These are phyloP conservation scores for Psidium friedrichsthalianum DNA, from an alignment of 345 rosid species.

Conservation along the genomic window DNA sequence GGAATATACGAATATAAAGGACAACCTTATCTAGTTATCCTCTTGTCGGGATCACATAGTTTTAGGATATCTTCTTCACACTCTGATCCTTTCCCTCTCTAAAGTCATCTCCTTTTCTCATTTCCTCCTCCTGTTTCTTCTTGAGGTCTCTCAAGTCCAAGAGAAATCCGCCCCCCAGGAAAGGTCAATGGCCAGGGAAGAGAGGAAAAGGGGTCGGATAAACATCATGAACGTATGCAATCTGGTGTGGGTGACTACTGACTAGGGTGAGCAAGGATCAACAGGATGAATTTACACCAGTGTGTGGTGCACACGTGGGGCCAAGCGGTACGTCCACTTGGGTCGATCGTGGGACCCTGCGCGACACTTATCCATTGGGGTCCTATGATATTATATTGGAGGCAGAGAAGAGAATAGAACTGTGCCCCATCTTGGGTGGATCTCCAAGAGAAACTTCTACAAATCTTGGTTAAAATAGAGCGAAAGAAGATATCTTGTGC, in stretches of 20 bases:
- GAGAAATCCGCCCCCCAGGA: constrained; percentile 1
- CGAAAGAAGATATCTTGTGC: background rate
- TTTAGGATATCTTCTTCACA: constrained; percentile 6
- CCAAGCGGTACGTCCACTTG: constrained; percentile 6
- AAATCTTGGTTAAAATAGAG: constrained; percentile 6
- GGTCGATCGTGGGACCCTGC: constrained; percentile 30
- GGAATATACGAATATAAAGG: constrained; percentile 1
- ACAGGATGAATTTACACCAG: background rate
- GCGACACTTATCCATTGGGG: constrained; percentile 33
- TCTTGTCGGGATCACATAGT: constrained; percentile 7
- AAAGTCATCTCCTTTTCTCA: background rate
- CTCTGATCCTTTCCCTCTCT: background rate
- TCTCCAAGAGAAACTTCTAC: background rate
- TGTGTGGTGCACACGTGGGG: background rate
- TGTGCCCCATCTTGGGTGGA: constrained; percentile 1
- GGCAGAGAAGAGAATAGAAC: background rate
- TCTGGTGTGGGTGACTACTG: background rate
- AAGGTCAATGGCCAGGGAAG: background rate
- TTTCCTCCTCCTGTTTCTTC: background rate
- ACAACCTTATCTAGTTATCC: constrained; percentile 35
- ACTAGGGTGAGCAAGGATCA: background rate
- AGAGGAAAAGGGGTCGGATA: background rate
- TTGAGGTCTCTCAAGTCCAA: background rate
- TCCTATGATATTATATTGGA: background rate
- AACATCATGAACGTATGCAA: background rate